Evolutionary conservation across 2,329 filamentous ascomycete species (phyloP).

Genomic region (Talaromyces albobiverticillius): DNA sequence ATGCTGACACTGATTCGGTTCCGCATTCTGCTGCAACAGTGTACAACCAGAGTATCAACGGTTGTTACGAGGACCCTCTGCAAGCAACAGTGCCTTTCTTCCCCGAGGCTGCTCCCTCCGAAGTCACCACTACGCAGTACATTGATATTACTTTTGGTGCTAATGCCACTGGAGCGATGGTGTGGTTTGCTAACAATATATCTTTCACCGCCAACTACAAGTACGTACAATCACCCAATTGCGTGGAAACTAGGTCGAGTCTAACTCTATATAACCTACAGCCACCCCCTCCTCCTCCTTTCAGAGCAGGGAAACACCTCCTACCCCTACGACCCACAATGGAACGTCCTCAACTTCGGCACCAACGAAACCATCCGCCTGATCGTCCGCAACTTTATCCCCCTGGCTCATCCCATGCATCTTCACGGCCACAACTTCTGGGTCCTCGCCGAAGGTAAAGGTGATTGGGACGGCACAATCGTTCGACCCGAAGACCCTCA

Average conservation of each 20-base stretch:
- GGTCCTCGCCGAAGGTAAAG: slow-evolving; percentile 21
- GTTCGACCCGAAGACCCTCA: slow-evolving; percentile 36
- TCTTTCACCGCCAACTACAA: too few relatives aligned
- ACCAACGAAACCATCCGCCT: neutral
- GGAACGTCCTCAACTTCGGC: neutral
- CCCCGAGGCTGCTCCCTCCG: slow-evolving; percentile 15
- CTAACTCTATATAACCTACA: too few relatives aligned
- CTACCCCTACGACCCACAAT: slow-evolving; percentile 15
- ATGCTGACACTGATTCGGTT: neutral
- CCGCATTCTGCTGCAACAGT: neutral
- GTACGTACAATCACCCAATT: too few relatives aligned
- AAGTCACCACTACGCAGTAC: slow-evolving; percentile 19
- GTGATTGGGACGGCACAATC: slow-evolving; percentile 25
- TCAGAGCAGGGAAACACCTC: too few relatives aligned
- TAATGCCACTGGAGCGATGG: too few relatives aligned
- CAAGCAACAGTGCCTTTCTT: slow-evolving; percentile 21
- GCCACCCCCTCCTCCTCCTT: too few relatives aligned
- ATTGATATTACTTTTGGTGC: slow-evolving; percentile 22
- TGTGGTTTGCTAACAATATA: too few relatives aligned
- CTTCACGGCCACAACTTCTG: slow-evolving; percentile 3
- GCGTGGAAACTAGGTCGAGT: too few relatives aligned
- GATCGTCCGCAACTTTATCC: neutral
- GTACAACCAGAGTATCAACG: neutral
- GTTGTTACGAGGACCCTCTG: slow-evolving; percentile 17
- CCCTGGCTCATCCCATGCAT: neutral